Conservation (phyloP, 495 filamentous ascomycete genomes). For the Neurospora cerealis region DNA sequence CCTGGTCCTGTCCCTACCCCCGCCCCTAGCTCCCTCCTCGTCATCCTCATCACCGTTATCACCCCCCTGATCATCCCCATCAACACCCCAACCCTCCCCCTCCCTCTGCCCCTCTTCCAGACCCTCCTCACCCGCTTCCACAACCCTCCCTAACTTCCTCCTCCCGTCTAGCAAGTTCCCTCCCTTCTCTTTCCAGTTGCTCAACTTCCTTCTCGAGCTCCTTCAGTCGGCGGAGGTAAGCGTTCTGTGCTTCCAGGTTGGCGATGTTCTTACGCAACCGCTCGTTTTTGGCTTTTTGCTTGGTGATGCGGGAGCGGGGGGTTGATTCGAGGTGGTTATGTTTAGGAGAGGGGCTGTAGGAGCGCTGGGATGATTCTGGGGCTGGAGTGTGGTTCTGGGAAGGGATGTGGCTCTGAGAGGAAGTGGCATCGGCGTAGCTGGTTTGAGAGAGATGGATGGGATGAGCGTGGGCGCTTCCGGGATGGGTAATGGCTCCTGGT, state of each 20-base stretch:
- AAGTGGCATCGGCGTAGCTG: too few relatives aligned
- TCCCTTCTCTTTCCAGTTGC: background rate
- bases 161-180: background rate
- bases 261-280: background rate
- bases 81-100: background rate
- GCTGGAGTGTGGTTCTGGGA: background rate
- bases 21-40: background rate
- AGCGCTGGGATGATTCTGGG: too few relatives aligned
- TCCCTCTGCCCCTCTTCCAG: background rate
- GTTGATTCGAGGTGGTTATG: background rate
- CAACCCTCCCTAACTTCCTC: background rate
- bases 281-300: background rate
- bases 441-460: background rate
- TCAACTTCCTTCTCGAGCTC: background rate
- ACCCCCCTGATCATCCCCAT: background rate
- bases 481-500: background rate
- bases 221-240: background rate
- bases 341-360: background rate
- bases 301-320: background rate
- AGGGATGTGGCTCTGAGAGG: too few relatives aligned
- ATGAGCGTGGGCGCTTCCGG: background rate
- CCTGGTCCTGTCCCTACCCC: background rate
- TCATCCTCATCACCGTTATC: background rate
- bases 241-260: background rate
- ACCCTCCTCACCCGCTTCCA: background rate